These are phyloP conservation scores for Colletotrichum incanum DNA, from an alignment of 2,329 filamentous ascomycete genomes.

Conservation along the genomic window DNA sequence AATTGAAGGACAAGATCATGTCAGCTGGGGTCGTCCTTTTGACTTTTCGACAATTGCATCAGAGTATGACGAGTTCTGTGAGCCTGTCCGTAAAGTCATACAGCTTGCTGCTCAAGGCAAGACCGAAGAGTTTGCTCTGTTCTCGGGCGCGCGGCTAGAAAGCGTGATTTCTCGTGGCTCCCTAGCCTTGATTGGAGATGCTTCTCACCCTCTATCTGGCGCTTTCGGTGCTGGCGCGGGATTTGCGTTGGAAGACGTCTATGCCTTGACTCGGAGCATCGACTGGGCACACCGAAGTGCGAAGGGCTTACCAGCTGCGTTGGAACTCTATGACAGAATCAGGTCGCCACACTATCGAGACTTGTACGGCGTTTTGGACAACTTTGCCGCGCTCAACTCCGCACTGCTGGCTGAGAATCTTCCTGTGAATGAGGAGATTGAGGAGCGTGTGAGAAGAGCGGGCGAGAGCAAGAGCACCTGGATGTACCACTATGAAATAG, in stretches of 20 bases:
- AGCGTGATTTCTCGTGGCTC: conserved; percentile 44
- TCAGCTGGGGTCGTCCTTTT: conserved; percentile 51
- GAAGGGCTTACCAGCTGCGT: conserved; percentile 43
- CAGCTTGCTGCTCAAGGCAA: conserved; percentile 48
- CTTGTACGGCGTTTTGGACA: conserved; percentile 48
- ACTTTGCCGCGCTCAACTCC: conserved; percentile 44
- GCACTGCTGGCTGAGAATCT: conserved; percentile 44
- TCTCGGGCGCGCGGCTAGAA: conserved; percentile 50
- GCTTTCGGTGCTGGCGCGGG: conserved; percentile 58
- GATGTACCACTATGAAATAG: conserved; percentile 50
- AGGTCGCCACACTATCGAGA: conserved; percentile 50
- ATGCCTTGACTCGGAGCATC: conserved; percentile 46
- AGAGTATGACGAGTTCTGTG: conserved; percentile 50
- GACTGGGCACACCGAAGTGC: conserved; percentile 46
- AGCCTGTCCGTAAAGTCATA: conserved; percentile 50
- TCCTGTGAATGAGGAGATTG: conserved; percentile 47
- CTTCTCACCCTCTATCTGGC: conserved; percentile 68
- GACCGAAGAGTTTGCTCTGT: conserved; percentile 51
- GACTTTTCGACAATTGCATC: conserved; percentile 45
- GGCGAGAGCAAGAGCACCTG: conserved; percentile 46
- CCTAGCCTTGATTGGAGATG: conserved; percentile 68
- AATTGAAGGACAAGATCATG: conserved; percentile 46
- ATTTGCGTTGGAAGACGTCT: conserved; percentile 55
- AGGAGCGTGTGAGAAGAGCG: conserved; percentile 45
- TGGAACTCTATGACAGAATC: conserved; percentile 49